These are phyloP conservation scores for Dothideomycetidae sp. DNA, from an alignment of 2,329 filamentous ascomycete species.

Conservation along the genomic window DNA sequence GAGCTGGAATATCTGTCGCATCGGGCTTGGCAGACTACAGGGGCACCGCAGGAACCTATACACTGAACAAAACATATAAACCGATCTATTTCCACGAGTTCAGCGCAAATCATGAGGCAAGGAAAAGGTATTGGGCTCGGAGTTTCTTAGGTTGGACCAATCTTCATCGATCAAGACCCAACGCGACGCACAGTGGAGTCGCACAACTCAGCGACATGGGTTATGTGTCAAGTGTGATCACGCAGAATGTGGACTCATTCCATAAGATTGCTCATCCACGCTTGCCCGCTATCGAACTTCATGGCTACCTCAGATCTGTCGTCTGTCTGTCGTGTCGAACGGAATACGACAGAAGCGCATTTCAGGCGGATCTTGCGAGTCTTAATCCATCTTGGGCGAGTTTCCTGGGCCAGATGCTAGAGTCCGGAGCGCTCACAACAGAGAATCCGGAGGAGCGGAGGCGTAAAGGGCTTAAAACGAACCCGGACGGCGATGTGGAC, in stretches of 20 bases:
- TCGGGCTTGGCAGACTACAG: constrained; percentile 89
- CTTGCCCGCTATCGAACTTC: constrained; percentile 67
- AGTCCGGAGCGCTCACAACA: constrained; percentile 60
- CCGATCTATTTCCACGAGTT: constrained; percentile 95
- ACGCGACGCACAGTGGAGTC: constrained; percentile 65
- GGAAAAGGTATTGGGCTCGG: constrained; percentile 90
- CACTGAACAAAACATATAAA: constrained; percentile 75
- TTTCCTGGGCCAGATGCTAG: constrained; percentile 58
- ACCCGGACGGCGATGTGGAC: constrained; percentile 91
- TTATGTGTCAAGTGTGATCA: constrained; percentile 62
- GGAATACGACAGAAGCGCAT: constrained; percentile 55
- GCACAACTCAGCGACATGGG: constrained; percentile 57
- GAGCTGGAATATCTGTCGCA: constrained; percentile 84
- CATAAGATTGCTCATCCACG: constrained; percentile 63
- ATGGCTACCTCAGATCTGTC: constrained; percentile 73
- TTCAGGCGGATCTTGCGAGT: constrained; percentile 59
- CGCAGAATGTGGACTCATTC: constrained; percentile 96
- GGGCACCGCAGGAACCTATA: constrained; percentile 79
- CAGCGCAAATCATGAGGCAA: constrained; percentile 59
- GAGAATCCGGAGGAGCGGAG: constrained; percentile 59
- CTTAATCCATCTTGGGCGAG: constrained; percentile 79
- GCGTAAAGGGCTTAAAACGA: constrained; percentile 60
- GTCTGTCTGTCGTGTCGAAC: constrained; percentile 67
- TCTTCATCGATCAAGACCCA: constrained; percentile 63
- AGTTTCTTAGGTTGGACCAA: constrained; percentile 89